These are phyloP conservation scores for Naegleria lovaniensis DNA, from an alignment of 208 protist genomes.

Conservation along the genomic window DNA sequence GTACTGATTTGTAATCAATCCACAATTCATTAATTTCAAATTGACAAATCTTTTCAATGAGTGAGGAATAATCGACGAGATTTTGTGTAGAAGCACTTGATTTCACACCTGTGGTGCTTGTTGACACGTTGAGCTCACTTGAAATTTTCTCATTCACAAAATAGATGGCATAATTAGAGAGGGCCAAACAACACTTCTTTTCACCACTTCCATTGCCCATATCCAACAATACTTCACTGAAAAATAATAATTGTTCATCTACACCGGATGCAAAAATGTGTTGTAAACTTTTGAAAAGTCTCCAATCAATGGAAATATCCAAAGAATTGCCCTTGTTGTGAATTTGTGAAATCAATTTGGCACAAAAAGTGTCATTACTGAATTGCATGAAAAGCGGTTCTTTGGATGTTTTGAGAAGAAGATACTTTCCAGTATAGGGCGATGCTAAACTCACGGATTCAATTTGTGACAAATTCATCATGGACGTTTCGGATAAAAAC, in stretches of 20 bases:
- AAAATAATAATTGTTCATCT: conserved; percentile 7
- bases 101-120: too few relatives aligned
- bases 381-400: background rate
- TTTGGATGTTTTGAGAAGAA: background rate
- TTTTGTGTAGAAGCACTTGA: background rate
- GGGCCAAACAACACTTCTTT: background rate
- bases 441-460: background rate
- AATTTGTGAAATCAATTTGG: background rate
- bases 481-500: background rate
- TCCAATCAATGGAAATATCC: background rate
- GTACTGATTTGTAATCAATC: background rate
- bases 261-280: background rate
- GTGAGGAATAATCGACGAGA: background rate
- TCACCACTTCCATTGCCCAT: background rate
- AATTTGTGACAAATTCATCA: background rate
- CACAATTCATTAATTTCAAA: background rate
- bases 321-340: background rate
- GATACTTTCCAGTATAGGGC: background rate
- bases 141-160: background rate
- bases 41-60: background rate
- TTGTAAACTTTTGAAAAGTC: background rate
- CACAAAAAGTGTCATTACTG: background rate
- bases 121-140: background rate
- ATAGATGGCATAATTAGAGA: background rate
- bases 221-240: background rate